Percentiles rank a stretch among this genome's conserved stretches.
Conservation (phyloP, 176 grass and related monocot species). For the barley (Hordeum vulgare) region DNA sequence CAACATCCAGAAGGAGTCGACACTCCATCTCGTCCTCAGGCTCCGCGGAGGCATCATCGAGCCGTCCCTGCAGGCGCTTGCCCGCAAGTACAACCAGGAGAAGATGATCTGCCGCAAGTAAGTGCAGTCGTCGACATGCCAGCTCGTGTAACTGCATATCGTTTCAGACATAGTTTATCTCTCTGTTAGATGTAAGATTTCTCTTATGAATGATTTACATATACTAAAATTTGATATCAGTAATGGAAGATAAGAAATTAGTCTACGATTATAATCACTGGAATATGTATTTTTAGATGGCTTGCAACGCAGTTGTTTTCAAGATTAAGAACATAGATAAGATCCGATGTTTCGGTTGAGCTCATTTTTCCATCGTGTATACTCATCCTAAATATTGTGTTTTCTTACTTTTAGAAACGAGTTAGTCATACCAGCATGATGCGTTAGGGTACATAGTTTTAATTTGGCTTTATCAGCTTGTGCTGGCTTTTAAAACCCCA, state of each 20-base stretch:
- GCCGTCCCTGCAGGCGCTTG: conserved; percentile 37
- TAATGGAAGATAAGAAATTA: not conserved
- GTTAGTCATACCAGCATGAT: not conserved
- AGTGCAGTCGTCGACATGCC: not conserved
- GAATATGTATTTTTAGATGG: not conserved
- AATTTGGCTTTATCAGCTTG: not conserved
- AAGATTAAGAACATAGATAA: not conserved
- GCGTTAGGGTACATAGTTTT: not conserved
- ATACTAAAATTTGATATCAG: not conserved
- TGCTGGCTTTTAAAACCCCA: not conserved
- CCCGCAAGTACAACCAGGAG: conserved; percentile 54
- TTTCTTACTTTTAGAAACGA: not conserved
- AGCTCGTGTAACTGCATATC: too few species aligned
- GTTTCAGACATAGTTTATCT: too few species aligned
- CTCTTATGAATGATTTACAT: not conserved
- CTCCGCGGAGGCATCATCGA: conserved; percentile 67
- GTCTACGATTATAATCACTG: not conserved
- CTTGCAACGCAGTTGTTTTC: not conserved
- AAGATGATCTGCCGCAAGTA: conserved; percentile 87
- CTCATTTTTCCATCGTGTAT: too few species aligned
- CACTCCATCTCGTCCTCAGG: conserved; percentile 74
- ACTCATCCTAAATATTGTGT: not conserved
- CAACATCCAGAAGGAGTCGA: conserved; percentile 93
- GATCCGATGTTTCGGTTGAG: not conserved
- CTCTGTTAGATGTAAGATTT: not conserved